Base-by-base conservation (phyloP, 371 early-diverging fungal species). In the Dichotomocladium elegans region DNA sequence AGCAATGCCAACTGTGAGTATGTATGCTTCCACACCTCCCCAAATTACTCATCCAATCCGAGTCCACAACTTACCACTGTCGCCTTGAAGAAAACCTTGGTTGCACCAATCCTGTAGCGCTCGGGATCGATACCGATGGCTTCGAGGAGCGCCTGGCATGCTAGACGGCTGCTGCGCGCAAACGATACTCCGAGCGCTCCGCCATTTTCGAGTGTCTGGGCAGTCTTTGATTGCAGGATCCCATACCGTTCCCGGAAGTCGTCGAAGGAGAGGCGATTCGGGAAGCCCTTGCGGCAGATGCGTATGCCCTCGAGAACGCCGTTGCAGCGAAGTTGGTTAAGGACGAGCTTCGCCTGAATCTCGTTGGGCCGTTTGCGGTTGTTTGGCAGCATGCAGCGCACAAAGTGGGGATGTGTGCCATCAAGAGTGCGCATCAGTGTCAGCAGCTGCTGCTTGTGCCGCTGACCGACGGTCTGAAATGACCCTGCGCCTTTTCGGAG, bases 231-330 rank as follows among this genome's bases (percentile, higher is more conserved):
- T 0, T 81, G 80, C 7, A 99, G 71, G 25, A 99, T 77, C 67
- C 94, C 94, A 65, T 99, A 99, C 31, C 99, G 88, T 55, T 91
- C 88, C 14, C 92, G 77, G 82, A 99, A 99, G 62, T 99, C 99
- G 28, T 87, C 80, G 77, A 98, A 99, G 2, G 86, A 60, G 4
- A 99, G 74, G 28, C 99, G 80, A 58, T 95, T 95, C 10, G 99
- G 99, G 79, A 91, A 99, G 3, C 99, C 99, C 47, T 92, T 93
- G 40, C 99, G 85, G 54, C 95, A 94, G 51, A 99, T 99, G 48
- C 99, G 89, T 55, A 99, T 99, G 24, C 99, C 99, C 75, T 99
- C 99, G 15, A 99, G 77, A 5, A 99, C 99, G 78, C 99, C 99
- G 65, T 99, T 99, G 78, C 99, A 99, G 14, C 95, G 82, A 33